phyloP scores from a whole-genome alignment of 176 grass and related monocot species.

The Rhynchospora tenuis region DNA sequence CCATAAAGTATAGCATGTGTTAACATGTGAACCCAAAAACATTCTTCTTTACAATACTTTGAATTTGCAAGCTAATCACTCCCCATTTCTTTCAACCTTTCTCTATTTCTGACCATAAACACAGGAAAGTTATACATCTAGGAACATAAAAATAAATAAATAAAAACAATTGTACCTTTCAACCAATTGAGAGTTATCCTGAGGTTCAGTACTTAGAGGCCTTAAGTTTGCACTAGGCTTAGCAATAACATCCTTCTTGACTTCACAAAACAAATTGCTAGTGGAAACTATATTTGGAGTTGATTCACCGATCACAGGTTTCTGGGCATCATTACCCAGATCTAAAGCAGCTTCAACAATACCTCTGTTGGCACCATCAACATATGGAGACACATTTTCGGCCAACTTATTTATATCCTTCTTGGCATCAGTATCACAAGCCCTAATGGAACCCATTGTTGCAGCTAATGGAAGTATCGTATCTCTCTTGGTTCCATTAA shows the following conservation, averaged over 20 bases:
- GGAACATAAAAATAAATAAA: background rate
- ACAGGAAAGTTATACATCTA: background rate
- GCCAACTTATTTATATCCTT: background rate
- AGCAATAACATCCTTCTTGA: background rate
- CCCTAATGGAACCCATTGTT: background rate
- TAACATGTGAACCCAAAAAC: background rate
- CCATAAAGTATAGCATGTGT: background rate
- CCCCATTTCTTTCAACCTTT: background rate
- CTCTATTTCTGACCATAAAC: background rate
- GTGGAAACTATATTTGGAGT: background rate
- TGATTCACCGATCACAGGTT: slow-evolving; percentile 31
- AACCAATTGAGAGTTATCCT: background rate
- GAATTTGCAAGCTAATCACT: background rate
- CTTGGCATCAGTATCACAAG: background rate
- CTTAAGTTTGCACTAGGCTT: background rate
- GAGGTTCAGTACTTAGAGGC: background rate
- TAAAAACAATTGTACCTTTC: slow-evolving; percentile 5
- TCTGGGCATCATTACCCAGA: slow-evolving; percentile 18
- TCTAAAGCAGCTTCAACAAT: background rate
- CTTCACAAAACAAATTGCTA: background rate
- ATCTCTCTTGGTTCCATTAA: background rate
- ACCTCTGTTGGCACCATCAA: background rate
- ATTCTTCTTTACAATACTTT: background rate
- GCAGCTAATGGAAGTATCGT: background rate
- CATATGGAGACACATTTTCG: background rate